phyloP scores from a whole-genome alignment of 805 yeast species.

The Lipomyces mesembrius region DNA sequence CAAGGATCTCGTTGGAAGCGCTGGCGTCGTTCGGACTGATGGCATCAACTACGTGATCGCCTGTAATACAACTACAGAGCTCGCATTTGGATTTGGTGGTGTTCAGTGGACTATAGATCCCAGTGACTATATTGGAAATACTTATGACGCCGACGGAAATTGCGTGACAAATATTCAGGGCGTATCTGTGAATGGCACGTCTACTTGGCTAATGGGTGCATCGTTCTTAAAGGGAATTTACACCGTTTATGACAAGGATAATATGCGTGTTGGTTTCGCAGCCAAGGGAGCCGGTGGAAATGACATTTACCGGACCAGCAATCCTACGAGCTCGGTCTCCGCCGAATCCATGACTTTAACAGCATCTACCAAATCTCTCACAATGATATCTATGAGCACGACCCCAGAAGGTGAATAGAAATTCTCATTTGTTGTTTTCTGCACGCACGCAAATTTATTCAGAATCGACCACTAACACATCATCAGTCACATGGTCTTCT shows the following conservation, averaged over 20 bases:
- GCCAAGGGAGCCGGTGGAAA: conserved; percentile 41
- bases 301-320: conserved; percentile 18
- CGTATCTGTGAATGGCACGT: conserved; percentile 47
- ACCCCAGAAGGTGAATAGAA: neutral
- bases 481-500: neutral
- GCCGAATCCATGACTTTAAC: conserved; percentile 9
- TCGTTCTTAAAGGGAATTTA: conserved; percentile 60
- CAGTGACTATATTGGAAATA: conserved; percentile 55
- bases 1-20: conserved; percentile 54
- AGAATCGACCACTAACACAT: neutral
- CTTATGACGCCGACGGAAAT: conserved; percentile 54
- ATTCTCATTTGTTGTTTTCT: neutral
- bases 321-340: conserved; percentile 3
- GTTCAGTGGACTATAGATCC: conserved; percentile 54
- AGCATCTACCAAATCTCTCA: neutral
- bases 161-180: conserved; percentile 73
- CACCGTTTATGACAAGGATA: conserved; percentile 60
- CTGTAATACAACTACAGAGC: conserved; percentile 54
- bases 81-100: conserved; percentile 53
- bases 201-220: conserved; percentile 68
- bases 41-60: conserved; percentile 66
- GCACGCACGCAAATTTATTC: neutral
- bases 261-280: conserved; percentile 61
- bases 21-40: conserved; percentile 51
- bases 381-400: neutral